A percentile compares a stretch with the other conserved stretches of the same genome.
Conservation (phyloP, 2,329 filamentous ascomycete species). For the Arthroderma uncinatum region DNA sequence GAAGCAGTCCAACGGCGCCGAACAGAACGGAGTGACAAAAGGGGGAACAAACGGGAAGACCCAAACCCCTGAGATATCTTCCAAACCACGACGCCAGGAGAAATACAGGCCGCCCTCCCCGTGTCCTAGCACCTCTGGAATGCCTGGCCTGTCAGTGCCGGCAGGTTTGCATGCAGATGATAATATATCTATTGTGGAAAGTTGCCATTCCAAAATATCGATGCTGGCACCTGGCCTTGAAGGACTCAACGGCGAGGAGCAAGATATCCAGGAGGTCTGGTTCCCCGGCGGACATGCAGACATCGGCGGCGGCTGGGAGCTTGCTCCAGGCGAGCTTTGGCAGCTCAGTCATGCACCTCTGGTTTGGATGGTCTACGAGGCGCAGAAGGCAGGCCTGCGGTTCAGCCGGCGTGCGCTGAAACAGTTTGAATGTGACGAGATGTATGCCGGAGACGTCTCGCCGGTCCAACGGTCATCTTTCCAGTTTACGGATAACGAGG, state of each 20-base stretch:
- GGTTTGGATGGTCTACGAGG: conserved; percentile 44
- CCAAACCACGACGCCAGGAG: neutral
- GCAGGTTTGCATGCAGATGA: neutral
- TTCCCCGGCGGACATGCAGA: conserved; percentile 46
- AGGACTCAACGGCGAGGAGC: conserved; percentile 19
- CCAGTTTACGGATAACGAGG: neutral
- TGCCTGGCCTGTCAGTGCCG: neutral
- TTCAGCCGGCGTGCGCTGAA: conserved; percentile 60
- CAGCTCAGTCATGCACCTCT: conserved; percentile 42
- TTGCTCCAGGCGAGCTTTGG: conserved; percentile 22
- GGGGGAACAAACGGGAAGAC: neutral
- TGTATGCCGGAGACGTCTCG: conserved; percentile 27
- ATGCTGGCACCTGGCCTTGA: neutral
- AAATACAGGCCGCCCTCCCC: conserved; percentile 8
- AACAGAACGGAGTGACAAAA: neutral
- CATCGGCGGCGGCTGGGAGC: conserved; percentile 44
- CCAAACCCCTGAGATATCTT: neutral
- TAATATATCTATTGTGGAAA: conserved; percentile 2
- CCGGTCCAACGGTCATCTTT: conserved; percentile 21
- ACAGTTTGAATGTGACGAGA: conserved; percentile 52
- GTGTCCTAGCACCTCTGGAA: neutral
- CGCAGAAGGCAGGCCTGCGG: conserved; percentile 52
- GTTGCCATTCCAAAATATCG: neutral
- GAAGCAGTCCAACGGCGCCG: neutral
- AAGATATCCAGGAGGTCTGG: conserved; percentile 45